These are phyloP conservation scores for Xerocomus spinulosus DNA, from an alignment of 768 basidiomycete genomes.

Conservation along the genomic window DNA sequence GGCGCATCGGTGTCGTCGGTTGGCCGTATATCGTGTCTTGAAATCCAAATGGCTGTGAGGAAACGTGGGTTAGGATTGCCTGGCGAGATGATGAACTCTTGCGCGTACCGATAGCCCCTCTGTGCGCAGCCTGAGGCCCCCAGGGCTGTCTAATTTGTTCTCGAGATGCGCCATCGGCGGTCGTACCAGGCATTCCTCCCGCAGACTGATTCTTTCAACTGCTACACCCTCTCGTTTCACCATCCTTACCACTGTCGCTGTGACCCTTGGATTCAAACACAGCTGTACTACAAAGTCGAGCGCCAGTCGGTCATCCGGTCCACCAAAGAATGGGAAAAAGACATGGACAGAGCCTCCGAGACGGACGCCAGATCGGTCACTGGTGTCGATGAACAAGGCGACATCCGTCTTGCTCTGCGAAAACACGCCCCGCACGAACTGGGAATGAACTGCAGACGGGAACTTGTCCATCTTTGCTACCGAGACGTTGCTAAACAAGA, in stretches of 20 bases:
- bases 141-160: not conserved
- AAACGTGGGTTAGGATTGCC: no score
- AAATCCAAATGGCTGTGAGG: slow-evolving; percentile 33
- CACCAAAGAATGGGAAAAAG: slow-evolving; percentile 90
- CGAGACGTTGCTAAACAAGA: slow-evolving; percentile 41
- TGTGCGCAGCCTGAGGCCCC: no score
- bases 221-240: slow-evolving; percentile 41
- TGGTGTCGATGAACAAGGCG: slow-evolving; percentile 75
- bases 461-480: slow-evolving; percentile 39
- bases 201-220: not conserved
- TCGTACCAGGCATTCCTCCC: not conserved
- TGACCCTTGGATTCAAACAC: slow-evolving; percentile 60
- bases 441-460: slow-evolving; percentile 53
- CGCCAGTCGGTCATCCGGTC: slow-evolving; percentile 86
- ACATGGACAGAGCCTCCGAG: slow-evolving; percentile 50
- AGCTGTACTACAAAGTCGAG: slow-evolving; percentile 81
- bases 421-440: slow-evolving; percentile 81
- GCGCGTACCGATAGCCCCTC: slow-evolving; percentile 13
- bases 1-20: slow-evolving; percentile 52
- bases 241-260: slow-evolving; percentile 72
- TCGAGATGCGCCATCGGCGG: slow-evolving; percentile 8
- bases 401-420: slow-evolving; percentile 69
- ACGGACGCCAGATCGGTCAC: slow-evolving; percentile 26
- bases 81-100: no score
- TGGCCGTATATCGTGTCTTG: slow-evolving; percentile 71